phyloP scores from a whole-genome alignment of 306 rosid species.

The Ochetophila trinervis region DNA sequence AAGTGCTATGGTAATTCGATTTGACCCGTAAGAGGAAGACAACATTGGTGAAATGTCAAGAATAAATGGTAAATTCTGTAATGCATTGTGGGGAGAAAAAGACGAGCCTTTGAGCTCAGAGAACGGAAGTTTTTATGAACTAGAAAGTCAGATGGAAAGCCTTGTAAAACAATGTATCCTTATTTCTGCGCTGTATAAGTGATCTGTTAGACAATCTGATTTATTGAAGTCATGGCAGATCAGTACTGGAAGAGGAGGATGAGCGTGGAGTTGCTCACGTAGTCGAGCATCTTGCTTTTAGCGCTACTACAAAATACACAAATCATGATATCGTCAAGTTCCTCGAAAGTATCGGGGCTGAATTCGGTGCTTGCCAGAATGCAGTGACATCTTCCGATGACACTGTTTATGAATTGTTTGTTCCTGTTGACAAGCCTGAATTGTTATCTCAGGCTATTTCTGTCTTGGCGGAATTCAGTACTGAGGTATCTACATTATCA shows the following conservation, averaged over 20 bases:
- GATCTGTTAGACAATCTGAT: slow-evolving; percentile 28
- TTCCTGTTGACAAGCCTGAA: slow-evolving; percentile 90
- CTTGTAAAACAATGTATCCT: too few relatives aligned
- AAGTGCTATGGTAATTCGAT: neutral
- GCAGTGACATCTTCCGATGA: slow-evolving; percentile 83
- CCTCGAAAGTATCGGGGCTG: slow-evolving; percentile 93
- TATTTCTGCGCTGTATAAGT: neutral
- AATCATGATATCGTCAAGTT: slow-evolving; percentile 84
- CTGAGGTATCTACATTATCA: slow-evolving; percentile 50
- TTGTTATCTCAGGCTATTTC: slow-evolving; percentile 79
- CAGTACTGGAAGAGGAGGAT: slow-evolving; percentile 93
- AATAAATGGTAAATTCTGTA: neutral
- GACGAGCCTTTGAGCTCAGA: neutral
- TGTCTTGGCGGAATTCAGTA: slow-evolving; percentile 87
- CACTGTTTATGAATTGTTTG: slow-evolving; percentile 84
- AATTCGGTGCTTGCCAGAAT: slow-evolving; percentile 96
- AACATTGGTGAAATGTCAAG: neutral
- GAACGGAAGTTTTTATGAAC: too few relatives aligned
- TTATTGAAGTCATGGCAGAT: slow-evolving; percentile 56
- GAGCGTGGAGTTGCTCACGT: slow-evolving; percentile 98
- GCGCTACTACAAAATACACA: slow-evolving; percentile 78
- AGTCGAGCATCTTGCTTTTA: slow-evolving; percentile 95
- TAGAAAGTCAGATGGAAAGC: too few relatives aligned
- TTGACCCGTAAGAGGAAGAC: neutral
- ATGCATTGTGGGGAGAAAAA: neutral